phyloP scores from a whole-genome alignment of 441 rosid species.

The Brassica balearica region DNA sequence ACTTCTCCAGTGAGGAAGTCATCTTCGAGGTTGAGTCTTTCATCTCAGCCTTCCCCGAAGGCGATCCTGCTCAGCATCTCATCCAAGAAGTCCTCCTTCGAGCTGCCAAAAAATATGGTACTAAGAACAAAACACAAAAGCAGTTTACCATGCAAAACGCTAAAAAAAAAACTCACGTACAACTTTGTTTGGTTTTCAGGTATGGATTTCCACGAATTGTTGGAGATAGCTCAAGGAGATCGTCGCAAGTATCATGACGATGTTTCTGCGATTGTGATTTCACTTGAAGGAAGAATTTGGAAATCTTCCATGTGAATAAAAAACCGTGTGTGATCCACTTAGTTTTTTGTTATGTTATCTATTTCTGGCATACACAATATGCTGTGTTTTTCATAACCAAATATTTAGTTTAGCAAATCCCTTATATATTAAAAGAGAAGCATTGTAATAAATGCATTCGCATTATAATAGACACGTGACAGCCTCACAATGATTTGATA shows the following conservation, averaged over 20 bases:
- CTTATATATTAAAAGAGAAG: too few species aligned
- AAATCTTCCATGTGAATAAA: conserved; percentile 57
- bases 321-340: neutral
- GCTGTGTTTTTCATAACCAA: neutral
- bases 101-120: conserved; percentile 77
- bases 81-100: conserved; percentile 65
- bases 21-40: conserved; percentile 59
- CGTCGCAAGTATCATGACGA: conserved; percentile 78
- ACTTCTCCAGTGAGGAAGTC: conserved; percentile 70
- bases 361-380: conserved; percentile 8
- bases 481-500: too few species aligned
- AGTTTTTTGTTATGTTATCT: conserved; percentile 10
- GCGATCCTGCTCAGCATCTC: conserved; percentile 81
- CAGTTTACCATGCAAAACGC: neutral
- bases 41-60: conserved; percentile 64
- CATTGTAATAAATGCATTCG: too few species aligned
- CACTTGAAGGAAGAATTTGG: conserved; percentile 80
- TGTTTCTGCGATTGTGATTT: conserved; percentile 68
- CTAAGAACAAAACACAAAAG: neutral
- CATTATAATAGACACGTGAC: too few species aligned
- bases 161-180: neutral
- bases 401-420: conserved; percentile 4
- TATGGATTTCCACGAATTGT: conserved; percentile 68
- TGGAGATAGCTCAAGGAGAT: conserved; percentile 78
- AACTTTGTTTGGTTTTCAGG: conserved; percentile 43